Evolutionary conservation across 2,329 filamentous ascomycete genomes (phyloP).

Genomic region (Scolecobasidium constrictum): DNA sequence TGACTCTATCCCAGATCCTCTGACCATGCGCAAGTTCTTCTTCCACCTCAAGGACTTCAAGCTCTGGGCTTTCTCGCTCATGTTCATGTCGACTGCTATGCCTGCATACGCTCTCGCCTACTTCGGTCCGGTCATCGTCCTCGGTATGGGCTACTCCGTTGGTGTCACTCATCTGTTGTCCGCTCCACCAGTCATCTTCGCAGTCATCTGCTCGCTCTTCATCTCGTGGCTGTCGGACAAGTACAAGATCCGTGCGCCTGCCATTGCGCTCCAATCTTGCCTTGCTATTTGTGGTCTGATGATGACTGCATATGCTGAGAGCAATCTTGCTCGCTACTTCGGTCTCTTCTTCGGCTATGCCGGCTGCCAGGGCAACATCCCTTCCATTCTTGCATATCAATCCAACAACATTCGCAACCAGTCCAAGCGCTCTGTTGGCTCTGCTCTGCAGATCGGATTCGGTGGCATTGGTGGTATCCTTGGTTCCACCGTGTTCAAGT

Average conservation of each 20-base stretch:
- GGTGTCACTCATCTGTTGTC: conserved; percentile 58
- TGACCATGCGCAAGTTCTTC: conserved; percentile 37
- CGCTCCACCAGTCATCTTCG: conserved; percentile 56
- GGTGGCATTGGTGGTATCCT: conserved; percentile 71
- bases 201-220: conserved; percentile 37
- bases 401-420: conserved; percentile 81
- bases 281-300: conserved; percentile 58
- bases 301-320: conserved; percentile 60
- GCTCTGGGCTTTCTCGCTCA: conserved; percentile 45
- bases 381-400: conserved; percentile 65
- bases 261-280: conserved; percentile 55
- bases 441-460: conserved; percentile 63
- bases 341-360: conserved; percentile 65
- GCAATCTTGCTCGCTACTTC: conserved; percentile 52
- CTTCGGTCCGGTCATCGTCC: conserved; percentile 67
- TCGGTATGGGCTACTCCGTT: conserved; percentile 51
- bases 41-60: conserved; percentile 38
- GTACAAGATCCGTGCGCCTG: conserved; percentile 53
- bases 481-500: conserved; percentile 57
- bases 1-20: conserved; percentile 39
- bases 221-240: conserved; percentile 56
- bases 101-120: conserved; percentile 61
- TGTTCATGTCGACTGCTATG: conserved; percentile 45
- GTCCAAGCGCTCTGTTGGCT: conserved; percentile 76
- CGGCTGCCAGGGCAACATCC: conserved; percentile 68